Base-by-base conservation (phyloP, 2,329 filamentous ascomycete genomes). In the Nemania sp. region DNA sequence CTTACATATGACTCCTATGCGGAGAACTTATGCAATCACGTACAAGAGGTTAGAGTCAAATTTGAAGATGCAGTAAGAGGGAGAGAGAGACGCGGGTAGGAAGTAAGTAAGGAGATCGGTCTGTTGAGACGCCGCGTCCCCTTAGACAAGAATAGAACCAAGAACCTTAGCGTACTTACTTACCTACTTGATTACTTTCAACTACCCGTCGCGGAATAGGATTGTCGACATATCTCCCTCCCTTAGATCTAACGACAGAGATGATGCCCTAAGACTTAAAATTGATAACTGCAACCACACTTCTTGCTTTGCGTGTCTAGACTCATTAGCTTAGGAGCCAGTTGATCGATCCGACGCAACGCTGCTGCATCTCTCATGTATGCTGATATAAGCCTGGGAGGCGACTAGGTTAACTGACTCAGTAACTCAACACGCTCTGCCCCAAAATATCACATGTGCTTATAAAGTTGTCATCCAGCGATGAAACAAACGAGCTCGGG, bases 101-200 rank as follows among this genome's bases (percentile, higher is more conserved):
- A 29, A 45, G 37, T n/a, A 17, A 32, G 45, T 21, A 17, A 11
- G 37, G 39, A 13, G 25, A 45, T 45, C 20, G 2, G n/a, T 18
- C 18, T 43, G 25, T 46, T 29, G 10, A 15, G 51, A 59, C 43
- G 32, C 15, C 9, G 29, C 15, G 25, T 29, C 34, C 32, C 48
- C 18, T 15, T 6, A n/a, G 37, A 54, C 32, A 59, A 59, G 52
- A 62, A 62, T 62, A 62, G 59, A 59, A 62, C 39, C 39, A 9
- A n/a, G n/a, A n/a, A n/a, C n/a, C n/a, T n/a, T 42, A 47, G 18
- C 13, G 15, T 42, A 21, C 20, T 13, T 45, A 37, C 29, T 18
- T 43, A 15, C 43, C n/a, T n/a, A n/a, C n/a, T n/a, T n/a, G n/a
- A n/a, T n/a, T n/a, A n/a, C n/a, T n/a, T n/a, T n/a, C n/a, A n/a